phyloP scores from a whole-genome alignment of 108 stramenopile genomes.

The Cyclotella sp. region DNA sequence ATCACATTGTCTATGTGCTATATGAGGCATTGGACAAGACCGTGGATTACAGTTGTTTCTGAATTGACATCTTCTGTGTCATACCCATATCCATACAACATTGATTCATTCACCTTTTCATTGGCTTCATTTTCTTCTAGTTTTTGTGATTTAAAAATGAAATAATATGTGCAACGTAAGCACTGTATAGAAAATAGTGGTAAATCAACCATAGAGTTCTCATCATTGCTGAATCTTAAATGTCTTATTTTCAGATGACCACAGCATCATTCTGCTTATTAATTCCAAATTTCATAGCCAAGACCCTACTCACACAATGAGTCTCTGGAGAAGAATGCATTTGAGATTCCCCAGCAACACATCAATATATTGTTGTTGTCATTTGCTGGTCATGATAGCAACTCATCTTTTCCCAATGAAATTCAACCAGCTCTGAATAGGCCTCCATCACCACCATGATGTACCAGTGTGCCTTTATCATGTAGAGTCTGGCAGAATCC shows the following conservation, averaged over 20 bases:
- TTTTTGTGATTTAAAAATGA: no score
- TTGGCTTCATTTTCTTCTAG: constrained; percentile 24
- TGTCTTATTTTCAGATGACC: constrained; percentile 13
- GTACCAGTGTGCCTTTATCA: constrained; percentile 89
- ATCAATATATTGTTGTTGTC: background rate
- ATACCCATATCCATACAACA: constrained; percentile 51
- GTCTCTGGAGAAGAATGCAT: constrained; percentile 34
- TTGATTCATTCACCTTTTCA: constrained; percentile 11
- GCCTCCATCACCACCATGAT: constrained; percentile 62
- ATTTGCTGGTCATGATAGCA: background rate
- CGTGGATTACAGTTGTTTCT: constrained; percentile 84
- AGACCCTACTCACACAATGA: constrained; percentile 58
- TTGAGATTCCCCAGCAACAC: background rate
- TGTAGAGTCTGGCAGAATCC: constrained; percentile 88
- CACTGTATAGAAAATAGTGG: no score
- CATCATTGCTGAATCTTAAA: constrained; percentile 26
- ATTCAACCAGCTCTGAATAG: constrained; percentile 55
- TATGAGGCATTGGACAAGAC: constrained; percentile 82
- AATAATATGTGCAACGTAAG: no score
- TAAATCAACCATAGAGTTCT: constrained; percentile 1
- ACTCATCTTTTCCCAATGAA: constrained; percentile 50
- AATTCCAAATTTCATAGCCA: constrained; percentile 26
- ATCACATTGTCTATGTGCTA: constrained; percentile 86
- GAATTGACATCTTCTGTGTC: constrained; percentile 66
- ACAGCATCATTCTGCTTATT: constrained; percentile 16